These are phyloP conservation scores for Kluyveromyces wickerhamii DNA, from an alignment of 805 yeast species.

Conservation along the genomic window DNA sequence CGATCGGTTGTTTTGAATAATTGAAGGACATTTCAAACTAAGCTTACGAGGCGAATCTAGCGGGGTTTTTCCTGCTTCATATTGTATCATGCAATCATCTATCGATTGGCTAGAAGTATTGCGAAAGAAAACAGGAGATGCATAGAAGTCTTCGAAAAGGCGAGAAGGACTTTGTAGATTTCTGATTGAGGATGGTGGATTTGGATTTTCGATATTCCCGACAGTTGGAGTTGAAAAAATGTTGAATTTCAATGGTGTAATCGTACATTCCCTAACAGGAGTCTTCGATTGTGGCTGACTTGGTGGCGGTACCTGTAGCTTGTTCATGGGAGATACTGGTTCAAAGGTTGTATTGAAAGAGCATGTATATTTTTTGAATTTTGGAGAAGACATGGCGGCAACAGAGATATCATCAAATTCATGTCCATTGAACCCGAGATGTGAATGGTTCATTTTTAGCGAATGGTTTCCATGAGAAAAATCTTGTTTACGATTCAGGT, in stretches of 20 bases:
- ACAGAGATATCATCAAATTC: conserved; percentile 3
- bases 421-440: not conserved
- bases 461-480: not conserved
- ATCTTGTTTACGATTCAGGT: not conserved
- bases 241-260: conserved; percentile 3
- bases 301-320: not conserved
- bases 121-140: conserved; percentile 21
- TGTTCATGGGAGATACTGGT: conserved; percentile 20
- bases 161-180: conserved; percentile 31
- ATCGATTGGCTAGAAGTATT: conserved; percentile 5
- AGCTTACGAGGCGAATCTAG: conserved; percentile 4
- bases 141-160: conserved; percentile 26
- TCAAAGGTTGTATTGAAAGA: conserved; percentile 30
- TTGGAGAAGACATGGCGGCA: conserved; percentile 14
- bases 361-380: conserved; percentile 24
- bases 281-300: conserved; percentile 2
- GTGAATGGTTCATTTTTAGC: not conserved
- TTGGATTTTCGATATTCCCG: not conserved
- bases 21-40: not conserved
- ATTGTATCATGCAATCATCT: conserved; percentile 8
- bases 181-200: conserved; percentile 10
- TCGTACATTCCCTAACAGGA: not conserved
- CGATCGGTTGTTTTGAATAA: not conserved
- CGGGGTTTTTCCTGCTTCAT: not conserved
- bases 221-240: conserved; percentile 1